These are phyloP conservation scores for Kwoniella shivajii DNA, from an alignment of 1,284 basidiomycete genomes.

Conservation along the genomic window DNA sequence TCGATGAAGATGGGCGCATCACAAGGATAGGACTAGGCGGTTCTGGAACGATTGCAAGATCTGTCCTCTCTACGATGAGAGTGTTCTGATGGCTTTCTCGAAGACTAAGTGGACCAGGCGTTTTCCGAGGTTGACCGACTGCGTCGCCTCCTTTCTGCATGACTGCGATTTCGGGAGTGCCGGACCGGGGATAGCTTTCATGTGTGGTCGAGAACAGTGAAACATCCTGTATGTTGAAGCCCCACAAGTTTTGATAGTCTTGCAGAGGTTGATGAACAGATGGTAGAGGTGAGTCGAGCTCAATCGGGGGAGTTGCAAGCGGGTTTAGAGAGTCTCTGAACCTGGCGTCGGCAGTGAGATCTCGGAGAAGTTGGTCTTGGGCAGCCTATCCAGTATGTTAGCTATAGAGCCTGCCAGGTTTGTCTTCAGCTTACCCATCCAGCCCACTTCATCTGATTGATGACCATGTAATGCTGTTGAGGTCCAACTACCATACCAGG, in stretches of 20 bases:
- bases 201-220: neutral
- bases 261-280: neutral
- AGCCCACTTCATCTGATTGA: conserved; percentile 90
- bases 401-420: conserved; percentile 13
- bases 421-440: conserved; percentile 81
- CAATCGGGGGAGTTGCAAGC: conserved; percentile 42
- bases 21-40: conserved; percentile 9
- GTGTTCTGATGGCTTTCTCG: neutral
- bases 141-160: conserved; percentile 38
- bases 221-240: neutral
- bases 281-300: conserved; percentile 5
- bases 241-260: neutral
- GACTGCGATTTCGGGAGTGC: neutral
- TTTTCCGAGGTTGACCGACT: conserved; percentile 46
- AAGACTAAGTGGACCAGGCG: conserved; percentile 6
- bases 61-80: neutral
- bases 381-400: conserved; percentile 57
- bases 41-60: conserved; percentile 1
- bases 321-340: conserved; percentile 59
- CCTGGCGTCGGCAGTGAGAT: conserved; percentile 69
- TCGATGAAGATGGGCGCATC: neutral
- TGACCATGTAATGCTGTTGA: conserved; percentile 87
- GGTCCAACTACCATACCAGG: conserved; percentile 86
- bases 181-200: neutral
- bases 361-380: conserved; percentile 62